Percentiles rank a stretch among this genome's conserved stretches.
These are phyloP conservation scores for Aristolochia californica DNA, from an alignment of 164 flowering plant species.

Conservation along the genomic window DNA sequence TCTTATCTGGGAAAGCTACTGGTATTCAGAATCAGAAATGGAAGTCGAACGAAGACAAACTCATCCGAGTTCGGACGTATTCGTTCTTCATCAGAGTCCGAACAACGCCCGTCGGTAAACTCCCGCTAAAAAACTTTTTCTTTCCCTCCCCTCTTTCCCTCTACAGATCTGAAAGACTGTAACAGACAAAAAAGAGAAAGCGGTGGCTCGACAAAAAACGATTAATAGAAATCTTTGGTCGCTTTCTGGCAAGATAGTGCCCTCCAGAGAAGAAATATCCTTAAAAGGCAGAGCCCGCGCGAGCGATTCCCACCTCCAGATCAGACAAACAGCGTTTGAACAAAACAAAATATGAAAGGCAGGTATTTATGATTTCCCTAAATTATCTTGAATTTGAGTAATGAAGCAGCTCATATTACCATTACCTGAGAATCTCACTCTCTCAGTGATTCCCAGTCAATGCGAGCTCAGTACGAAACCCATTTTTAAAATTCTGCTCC, in stretches of 20 bases:
- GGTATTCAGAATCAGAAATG: not conserved
- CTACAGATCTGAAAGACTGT: too few species aligned
- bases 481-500: not conserved
- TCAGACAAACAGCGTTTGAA: slow-evolving; percentile 21
- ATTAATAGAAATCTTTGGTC: not conserved
- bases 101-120: not conserved
- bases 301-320: slow-evolving; percentile 16
- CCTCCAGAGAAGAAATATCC: not conserved
- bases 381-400: not conserved
- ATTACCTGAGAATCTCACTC: slow-evolving; percentile 3
- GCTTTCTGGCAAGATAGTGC: not conserved
- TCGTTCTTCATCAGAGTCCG: not conserved
- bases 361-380: not conserved
- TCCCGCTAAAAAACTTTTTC: too few species aligned
- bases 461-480: too few species aligned
- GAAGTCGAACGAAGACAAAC: too few species aligned
- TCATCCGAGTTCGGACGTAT: not conserved
- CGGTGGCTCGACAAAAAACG: not conserved
- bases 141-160: too few species aligned
- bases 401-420: not conserved
- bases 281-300: not conserved
- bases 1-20: not conserved
- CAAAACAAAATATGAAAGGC: slow-evolving; percentile 18
- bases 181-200: too few species aligned
- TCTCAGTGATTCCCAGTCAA: not conserved